phyloP scores from a whole-genome alignment of 208 protist genomes.

The Wallacemonas collosoma region DNA sequence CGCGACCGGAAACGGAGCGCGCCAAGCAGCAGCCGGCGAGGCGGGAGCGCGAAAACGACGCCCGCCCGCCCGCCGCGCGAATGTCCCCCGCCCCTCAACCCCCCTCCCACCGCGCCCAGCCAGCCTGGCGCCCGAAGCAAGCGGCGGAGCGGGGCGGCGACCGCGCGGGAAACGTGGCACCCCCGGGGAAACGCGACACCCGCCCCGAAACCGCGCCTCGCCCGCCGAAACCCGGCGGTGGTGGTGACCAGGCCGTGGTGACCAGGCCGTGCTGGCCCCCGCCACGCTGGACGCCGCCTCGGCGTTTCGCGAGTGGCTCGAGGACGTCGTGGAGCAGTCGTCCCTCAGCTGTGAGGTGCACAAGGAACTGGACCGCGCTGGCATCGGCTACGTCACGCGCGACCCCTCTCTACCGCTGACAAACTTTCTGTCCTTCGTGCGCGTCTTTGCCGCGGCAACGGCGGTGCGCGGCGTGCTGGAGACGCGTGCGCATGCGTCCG shows the following conservation, averaged over 20 bases:
- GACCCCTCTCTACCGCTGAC: slow-evolving; percentile 69
- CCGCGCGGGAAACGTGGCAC: neutral
- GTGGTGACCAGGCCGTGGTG: too few species aligned
- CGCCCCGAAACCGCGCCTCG: too few species aligned
- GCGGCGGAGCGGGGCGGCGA: too few species aligned
- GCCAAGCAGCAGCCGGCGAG: too few species aligned
- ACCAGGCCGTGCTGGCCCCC: slow-evolving; percentile 60
- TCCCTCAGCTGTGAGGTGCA: slow-evolving; percentile 60
- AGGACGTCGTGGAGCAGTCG: slow-evolving; percentile 81
- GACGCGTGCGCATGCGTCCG: slow-evolving; percentile 8
- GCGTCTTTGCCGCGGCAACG: slow-evolving; percentile 50
- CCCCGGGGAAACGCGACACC: neutral
- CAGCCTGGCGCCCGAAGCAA: too few species aligned
- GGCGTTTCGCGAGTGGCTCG: slow-evolving; percentile 67
- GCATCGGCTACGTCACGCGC: slow-evolving; percentile 73
- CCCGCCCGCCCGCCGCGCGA: too few species aligned
- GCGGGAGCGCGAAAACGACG: too few species aligned
- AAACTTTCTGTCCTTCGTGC: slow-evolving; percentile 78
- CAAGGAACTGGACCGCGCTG: slow-evolving; percentile 43
- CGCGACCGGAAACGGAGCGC: too few species aligned
- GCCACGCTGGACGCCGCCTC: slow-evolving; percentile 37
- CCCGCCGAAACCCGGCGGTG: too few species aligned
- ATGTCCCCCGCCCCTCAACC: too few species aligned
- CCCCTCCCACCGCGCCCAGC: too few species aligned
- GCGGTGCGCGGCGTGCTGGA: slow-evolving; percentile 62